phyloP scores from a whole-genome alignment of 1,139 yeast species.

The Chernovozyma sophiae-reginae region DNA sequence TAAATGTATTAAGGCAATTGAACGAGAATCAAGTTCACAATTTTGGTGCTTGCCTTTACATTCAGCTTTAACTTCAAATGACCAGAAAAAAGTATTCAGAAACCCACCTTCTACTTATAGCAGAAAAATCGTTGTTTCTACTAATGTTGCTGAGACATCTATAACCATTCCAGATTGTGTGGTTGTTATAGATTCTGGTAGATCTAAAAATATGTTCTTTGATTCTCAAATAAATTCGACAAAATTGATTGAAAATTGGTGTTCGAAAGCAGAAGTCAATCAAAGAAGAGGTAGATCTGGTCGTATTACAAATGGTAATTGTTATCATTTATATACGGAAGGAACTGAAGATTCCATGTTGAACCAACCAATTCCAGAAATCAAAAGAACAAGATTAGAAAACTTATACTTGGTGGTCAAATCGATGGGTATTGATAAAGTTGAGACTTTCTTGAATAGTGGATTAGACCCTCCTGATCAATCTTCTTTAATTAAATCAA shows the following conservation, averaged over 20 bases:
- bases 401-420: conserved; percentile 79
- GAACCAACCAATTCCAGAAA: conserved; percentile 82
- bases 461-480: conserved; percentile 82
- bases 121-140: conserved; percentile 83
- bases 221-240: conserved; percentile 67
- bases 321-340: conserved; percentile 75
- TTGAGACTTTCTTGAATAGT: conserved; percentile 59
- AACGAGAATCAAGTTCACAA: conserved; percentile 12
- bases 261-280: conserved; percentile 84
- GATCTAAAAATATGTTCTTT: conserved; percentile 73
- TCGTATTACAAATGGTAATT: conserved; percentile 78
- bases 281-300: conserved; percentile 99
- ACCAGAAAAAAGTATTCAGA: conserved; percentile 71
- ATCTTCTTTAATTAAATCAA: conserved; percentile 59
- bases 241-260: conserved; percentile 75
- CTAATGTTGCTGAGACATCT: conserved; percentile 86
- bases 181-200: conserved; percentile 84
- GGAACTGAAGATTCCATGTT: conserved; percentile 59
- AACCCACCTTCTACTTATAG: conserved; percentile 41
- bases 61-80: conserved; percentile 80
- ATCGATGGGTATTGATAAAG: conserved; percentile 80
- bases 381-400: conserved; percentile 76
- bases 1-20: conserved; percentile 32
- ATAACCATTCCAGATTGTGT: conserved; percentile 93
- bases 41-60: conserved; percentile 71